A percentile compares a stretch with the other conserved stretches of the same genome.
phyloP scores from a whole-genome alignment of 2,329 filamentous ascomycete genomes.

The Fusarium lateritium region DNA sequence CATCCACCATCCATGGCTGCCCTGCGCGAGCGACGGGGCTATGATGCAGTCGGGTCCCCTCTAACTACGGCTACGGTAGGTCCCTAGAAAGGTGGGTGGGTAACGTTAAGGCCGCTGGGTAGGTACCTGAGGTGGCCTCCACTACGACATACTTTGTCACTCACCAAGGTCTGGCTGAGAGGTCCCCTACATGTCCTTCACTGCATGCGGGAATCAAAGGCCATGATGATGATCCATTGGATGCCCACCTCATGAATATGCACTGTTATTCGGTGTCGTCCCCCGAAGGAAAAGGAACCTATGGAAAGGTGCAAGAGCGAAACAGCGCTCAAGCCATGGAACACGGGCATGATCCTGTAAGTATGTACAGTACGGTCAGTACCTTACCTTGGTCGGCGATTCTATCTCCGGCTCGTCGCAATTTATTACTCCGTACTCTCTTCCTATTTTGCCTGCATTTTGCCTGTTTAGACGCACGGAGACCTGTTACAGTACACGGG shows the following conservation, averaged over 20 bases:
- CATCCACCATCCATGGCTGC: conserved; percentile 22
- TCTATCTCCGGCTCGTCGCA: conserved; percentile 19
- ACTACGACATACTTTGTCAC: not conserved
- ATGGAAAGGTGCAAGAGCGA: too few relatives aligned
- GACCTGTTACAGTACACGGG: conserved; percentile 12
- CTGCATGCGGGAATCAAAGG: conserved; percentile 6
- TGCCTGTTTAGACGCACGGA: conserved; percentile 23
- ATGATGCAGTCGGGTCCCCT: conserved; percentile 46
- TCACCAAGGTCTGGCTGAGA: not conserved
- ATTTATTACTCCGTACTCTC: not conserved
- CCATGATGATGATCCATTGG: conserved; percentile 13
- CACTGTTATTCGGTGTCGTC: conserved; percentile 1
- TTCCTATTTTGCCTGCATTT: conserved; percentile 20
- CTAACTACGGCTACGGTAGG: conserved; percentile 18
- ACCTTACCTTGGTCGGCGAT: conserved; percentile 12
- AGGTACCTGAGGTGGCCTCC: conserved; percentile 16
- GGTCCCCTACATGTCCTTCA: not conserved
- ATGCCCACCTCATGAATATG: not conserved
- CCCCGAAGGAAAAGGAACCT: not conserved
- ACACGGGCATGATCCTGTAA: too few relatives aligned
- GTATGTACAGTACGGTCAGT: not conserved
- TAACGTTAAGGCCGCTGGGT: conserved; percentile 27
- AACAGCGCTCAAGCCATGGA: too few relatives aligned
- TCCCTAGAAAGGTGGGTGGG: conserved; percentile 37
- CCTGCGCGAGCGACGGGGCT: conserved; percentile 48